Base-by-base conservation (phyloP, 352 stramenopile genomes). In the Globisporangium radiosum region DNA sequence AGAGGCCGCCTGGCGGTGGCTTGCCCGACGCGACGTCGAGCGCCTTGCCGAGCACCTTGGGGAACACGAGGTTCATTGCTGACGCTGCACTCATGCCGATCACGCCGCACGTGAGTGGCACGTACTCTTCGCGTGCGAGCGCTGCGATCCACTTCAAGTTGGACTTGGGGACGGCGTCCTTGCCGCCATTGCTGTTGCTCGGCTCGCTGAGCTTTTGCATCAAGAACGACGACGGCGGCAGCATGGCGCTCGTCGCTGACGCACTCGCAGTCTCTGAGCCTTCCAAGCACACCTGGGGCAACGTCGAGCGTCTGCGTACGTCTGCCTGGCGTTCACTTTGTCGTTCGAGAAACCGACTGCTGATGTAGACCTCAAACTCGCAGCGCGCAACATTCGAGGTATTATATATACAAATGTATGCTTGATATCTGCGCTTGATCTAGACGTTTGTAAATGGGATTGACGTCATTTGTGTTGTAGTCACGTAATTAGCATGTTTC, bases 41-140 rank as follows among this genome's bases (percentile, higher is more conserved):
- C 9, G 88, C 88, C 51, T 92, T 94, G 44, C 88, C 89, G 73
- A 97, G 93, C 55, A 96, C 81, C 25, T 84, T 81, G 13, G 89
- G 89, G 64, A 96, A 95, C 33, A 94, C 65, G 33, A 97, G 70
- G 63, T 96, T 97, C 63, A 89, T 96, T 36, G 75, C 77, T 33
- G 87, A 96, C 25, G 85, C 88, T 14, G 94, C 70, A 13, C 80
- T 80, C 78, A 97, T 87, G 52, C 86, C 89, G 14, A 85, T 65
- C 47, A 95, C 75, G 19, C 87, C 87, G 15, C 81, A 59, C 14
- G 74, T 67, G 33, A 97, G 68, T 52, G 70, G 78, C 57, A 78
- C 61, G 69, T 75, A 81, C 66, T 94, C 82, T 44, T 91, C 73
- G 56, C 75, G 75, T 40, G 73, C 82, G 60, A 94, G 77, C 39